phyloP scores from a whole-genome alignment of 768 basidiomycete genomes.

The Sutorius australiensis region DNA sequence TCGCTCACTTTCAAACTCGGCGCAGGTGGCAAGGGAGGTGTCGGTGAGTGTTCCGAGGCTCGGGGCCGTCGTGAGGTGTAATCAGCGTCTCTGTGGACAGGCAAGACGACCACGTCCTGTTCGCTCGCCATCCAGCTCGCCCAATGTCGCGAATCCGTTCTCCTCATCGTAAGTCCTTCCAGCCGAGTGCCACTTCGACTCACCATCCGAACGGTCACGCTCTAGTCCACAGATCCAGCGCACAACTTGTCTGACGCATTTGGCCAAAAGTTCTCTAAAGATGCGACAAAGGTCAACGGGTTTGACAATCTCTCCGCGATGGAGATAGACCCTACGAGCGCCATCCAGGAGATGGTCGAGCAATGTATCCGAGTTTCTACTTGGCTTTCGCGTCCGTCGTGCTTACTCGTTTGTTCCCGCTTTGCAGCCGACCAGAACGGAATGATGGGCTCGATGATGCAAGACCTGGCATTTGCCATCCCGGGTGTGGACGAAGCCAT shows the following conservation, averaged over 20 bases:
- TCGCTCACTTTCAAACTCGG: constrained; percentile 8
- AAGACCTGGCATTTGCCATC: constrained; percentile 97
- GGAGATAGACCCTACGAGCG: constrained; percentile 98
- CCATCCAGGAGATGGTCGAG: constrained; percentile 99
- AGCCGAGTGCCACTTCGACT: neutral
- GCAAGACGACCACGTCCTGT: constrained; percentile 98
- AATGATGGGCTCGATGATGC: constrained; percentile 99
- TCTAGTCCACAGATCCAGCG: constrained; percentile 96
- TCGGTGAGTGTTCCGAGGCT: constrained; percentile 55
- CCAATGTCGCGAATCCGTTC: constrained; percentile 85
- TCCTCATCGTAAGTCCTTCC: constrained; percentile 74
- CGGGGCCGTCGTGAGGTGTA: neutral
- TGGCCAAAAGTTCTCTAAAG: constrained; percentile 98
- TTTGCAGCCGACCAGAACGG: constrained; percentile 74
- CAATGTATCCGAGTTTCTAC: constrained; percentile 56
- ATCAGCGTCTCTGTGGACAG: constrained; percentile 37
- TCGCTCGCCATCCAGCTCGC: constrained; percentile 97
- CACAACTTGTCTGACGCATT: constrained; percentile 99
- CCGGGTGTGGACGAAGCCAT: constrained; percentile 99
- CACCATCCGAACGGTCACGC: neutral
- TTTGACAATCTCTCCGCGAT: constrained; percentile 96
- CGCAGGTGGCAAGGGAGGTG: constrained; percentile 96
- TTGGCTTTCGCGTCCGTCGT: neutral
- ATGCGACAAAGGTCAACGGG: constrained; percentile 96
- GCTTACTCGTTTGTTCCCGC: neutral